Conservation (phyloP, 106 monocot genomes). For the Triglochin maritima region DNA sequence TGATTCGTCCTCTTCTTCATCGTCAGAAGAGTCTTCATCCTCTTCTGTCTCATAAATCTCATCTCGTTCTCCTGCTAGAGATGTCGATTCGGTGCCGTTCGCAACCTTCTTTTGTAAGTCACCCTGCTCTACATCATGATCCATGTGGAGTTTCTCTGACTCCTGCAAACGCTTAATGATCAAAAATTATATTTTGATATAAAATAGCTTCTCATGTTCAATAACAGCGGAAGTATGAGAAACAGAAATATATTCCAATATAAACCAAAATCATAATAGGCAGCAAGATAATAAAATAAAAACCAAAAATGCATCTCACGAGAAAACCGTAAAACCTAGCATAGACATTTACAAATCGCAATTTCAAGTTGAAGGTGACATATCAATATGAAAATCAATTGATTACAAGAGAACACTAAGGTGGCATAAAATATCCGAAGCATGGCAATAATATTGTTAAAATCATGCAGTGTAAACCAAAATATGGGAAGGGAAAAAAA, state of each 20-base stretch:
- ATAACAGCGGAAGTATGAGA: background rate
- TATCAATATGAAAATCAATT: background rate
- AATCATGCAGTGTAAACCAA: background rate
- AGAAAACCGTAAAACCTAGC: no score
- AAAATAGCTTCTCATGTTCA: background rate
- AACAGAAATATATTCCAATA: background rate
- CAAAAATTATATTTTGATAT: background rate
- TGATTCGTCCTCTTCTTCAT: background rate
- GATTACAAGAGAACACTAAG: background rate
- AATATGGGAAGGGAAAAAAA: background rate
- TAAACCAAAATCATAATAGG: background rate
- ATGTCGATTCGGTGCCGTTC: slow-evolving; percentile 5
- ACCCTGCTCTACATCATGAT: background rate
- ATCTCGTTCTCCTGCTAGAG: slow-evolving; percentile 1
- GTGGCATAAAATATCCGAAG: background rate
- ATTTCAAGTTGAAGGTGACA: no score
- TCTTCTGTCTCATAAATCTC: slow-evolving; percentile 1
- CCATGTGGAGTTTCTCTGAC: background rate
- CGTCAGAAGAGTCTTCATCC: background rate
- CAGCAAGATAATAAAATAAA: no score
- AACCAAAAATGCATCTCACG: no score
- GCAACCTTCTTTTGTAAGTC: slow-evolving; percentile 8
- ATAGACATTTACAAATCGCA: no score
- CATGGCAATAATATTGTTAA: background rate
- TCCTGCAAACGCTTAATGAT: background rate